Base-by-base conservation (phyloP, 768 basidiomycete genomes). In the Naematelia aurantialba region DNA sequence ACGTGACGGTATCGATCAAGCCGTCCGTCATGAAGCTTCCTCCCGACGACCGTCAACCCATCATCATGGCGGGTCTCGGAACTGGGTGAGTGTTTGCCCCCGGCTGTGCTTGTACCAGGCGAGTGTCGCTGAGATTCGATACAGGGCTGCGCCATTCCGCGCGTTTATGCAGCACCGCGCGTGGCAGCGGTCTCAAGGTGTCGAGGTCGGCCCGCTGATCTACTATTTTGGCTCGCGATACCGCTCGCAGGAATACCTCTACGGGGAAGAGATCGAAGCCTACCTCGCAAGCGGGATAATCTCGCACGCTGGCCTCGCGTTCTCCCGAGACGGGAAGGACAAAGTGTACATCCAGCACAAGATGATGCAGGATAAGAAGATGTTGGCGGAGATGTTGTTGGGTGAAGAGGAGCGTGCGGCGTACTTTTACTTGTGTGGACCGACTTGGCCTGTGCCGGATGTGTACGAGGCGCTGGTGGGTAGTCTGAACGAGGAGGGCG, bases 11-110 rank as follows among this genome's bases (percentile, higher is more conserved):
- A 8, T 97, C 93, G 4, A 88, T 98, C 79, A 96, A 96, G 78
- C 96, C 96, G 24, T 96, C 92, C 73, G 96, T 99, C 26, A 98
- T 99, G 96, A 98, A 97, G 89, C 81, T 98, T 4, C 96, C 96
- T 54, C 87, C 88, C 0, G 82, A 85, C 72, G 81, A 85, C 73
- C 83, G 81, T 47, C 92, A 94, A 73, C 96, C 96, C 39, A 82
- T 99, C 78, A 94, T 98, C 78, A 92, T 99, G 90, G 91, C 94
- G 30, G 96, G 96, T 65, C 86, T 99, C 27, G 96, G 96, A 50
- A 99, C 96, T 2, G 96, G 94, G 72, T 73, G 60, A 63, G 74
- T n/a, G n/a, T n/a, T n/a, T n/a, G n/a, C 58, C 12, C 12, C 42
- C 17, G 8, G 29, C 13, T n/a, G n/a, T n/a, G n/a, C 22, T 44